These are phyloP conservation scores for Tillandsia leiboldiana DNA, from an alignment of 176 grass and related monocot genomes.

Conservation along the genomic window DNA sequence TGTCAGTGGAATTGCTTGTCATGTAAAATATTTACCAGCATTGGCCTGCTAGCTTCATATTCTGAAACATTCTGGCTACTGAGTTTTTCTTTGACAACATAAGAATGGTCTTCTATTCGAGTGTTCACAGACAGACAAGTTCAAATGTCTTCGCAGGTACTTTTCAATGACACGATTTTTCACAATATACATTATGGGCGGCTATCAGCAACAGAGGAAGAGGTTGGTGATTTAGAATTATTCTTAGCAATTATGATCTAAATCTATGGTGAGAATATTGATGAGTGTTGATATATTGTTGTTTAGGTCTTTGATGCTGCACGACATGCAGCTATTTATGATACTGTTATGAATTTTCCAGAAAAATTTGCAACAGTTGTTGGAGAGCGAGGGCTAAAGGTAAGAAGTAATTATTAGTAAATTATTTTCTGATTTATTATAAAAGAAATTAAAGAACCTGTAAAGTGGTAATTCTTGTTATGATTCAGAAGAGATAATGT, in stretches of 20 bases:
- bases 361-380: constrained; percentile 85
- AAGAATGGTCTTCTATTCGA: too few species aligned
- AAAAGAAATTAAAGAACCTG: not conserved
- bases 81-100: too few species aligned
- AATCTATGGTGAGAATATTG: constrained; percentile 12
- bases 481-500: too few species aligned
- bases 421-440: constrained; percentile 6
- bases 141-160: constrained; percentile 48
- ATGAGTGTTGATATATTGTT: constrained; percentile 21
- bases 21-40: too few species aligned
- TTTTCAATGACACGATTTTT: constrained; percentile 98
- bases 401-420: constrained; percentile 26
- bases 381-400: constrained; percentile 96
- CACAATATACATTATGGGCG: constrained; percentile 97
- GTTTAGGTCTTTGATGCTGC: constrained; percentile 78
- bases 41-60: too few species aligned
- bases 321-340: constrained; percentile 72
- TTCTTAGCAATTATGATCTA: constrained; percentile 26
- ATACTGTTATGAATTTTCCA: constrained; percentile 89
- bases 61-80: too few species aligned
- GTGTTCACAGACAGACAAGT: too few species aligned
- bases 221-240: constrained; percentile 34
- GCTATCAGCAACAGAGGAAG: constrained; percentile 85
- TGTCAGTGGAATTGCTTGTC: too few species aligned
- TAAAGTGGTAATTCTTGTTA: not conserved